Evolutionary conservation across 345 rosid genomes (phyloP), one percentile per base, ranked within the genome.

Genomic region (Punica granatum): DNA sequence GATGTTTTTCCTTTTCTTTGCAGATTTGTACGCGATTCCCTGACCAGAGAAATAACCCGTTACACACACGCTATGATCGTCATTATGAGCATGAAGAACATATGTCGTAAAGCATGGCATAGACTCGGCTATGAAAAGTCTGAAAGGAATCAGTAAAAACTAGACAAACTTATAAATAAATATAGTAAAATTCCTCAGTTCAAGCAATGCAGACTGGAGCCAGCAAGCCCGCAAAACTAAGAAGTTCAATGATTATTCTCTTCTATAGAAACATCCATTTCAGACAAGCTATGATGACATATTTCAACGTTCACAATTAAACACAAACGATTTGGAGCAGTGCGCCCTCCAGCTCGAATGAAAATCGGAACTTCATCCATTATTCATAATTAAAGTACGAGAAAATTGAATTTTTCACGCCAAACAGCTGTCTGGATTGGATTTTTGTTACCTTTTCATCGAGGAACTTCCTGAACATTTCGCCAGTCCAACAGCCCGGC

Each of bases 1-100:
- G 97, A 88, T 89, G 75, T 90, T 94, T 75, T 83, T 74, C 84
- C 85, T 90, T 69, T 90, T 90, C 91, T 90, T 90, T 1, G 82
- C 90, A 70, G 76, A 85, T 78, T 80, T 82, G 66, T 70, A 85
- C 16, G 67, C 23, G 71, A 89, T 69, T 63, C 88, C 92, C 97
- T 90, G 77, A 60, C 44, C 74, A 64, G 39, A 67, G 36, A 70
- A 72, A 66, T 32, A 42, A 51, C 54, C 37, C 32, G 49, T 16
- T 26, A 64, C 60, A 58, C 25, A 18, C 23, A 44, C 44, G 12
- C 16, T 32, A 42, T 46, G 11, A 62, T 62, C 39, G 23, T 35
- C 65, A 62, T 6, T 30, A 51, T 51, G 30, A 26, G 13, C 9
- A 48, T 48, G 25, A 48, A 4, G 10, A 48, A 1, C 25, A 48